phyloP scores from a whole-genome alignment of 805 yeast species.

The Wickerhamomyces strasburgensis region DNA sequence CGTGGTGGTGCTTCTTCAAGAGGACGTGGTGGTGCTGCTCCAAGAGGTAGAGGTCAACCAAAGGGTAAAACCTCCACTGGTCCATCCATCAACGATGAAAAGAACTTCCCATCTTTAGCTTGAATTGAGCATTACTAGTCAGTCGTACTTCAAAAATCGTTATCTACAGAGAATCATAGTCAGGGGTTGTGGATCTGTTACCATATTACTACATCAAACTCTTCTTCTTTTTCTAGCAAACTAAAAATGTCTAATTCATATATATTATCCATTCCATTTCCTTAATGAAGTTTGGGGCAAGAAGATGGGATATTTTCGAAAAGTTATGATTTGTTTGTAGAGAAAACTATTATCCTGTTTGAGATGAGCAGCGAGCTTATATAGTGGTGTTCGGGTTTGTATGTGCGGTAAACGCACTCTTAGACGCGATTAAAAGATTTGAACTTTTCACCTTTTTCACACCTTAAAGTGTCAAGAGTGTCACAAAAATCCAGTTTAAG shows the following conservation, averaged over 20 bases:
- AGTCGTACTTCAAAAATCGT: background rate
- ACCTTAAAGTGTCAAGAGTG: too few species aligned
- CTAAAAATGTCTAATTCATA: background rate
- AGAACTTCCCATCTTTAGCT: conserved; percentile 68
- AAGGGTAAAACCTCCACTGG: conserved; percentile 30
- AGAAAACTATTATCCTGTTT: too few species aligned
- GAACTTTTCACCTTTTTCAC: conserved; percentile 1
- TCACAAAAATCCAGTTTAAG: background rate
- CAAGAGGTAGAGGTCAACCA: conserved; percentile 16
- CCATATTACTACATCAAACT: conserved; percentile 2
- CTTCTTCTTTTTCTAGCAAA: background rate
- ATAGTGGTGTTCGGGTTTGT: too few species aligned
- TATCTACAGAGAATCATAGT: background rate
- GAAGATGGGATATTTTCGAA: background rate
- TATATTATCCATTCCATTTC: background rate
- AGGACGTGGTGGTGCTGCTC: conserved; percentile 17
- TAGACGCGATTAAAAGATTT: too few species aligned
- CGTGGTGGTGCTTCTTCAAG: conserved; percentile 24
- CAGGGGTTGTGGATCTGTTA: background rate
- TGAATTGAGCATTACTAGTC: conserved; percentile 20
- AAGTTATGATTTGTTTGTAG: background rate
- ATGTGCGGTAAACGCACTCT: conserved; percentile 5
- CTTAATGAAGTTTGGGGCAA: background rate
- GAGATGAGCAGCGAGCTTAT: too few species aligned
- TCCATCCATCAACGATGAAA: conserved; percentile 46